Base-by-base conservation (phyloP, 371 early-diverging fungal species). In the Homolaphlyctis polyrhiza region DNA sequence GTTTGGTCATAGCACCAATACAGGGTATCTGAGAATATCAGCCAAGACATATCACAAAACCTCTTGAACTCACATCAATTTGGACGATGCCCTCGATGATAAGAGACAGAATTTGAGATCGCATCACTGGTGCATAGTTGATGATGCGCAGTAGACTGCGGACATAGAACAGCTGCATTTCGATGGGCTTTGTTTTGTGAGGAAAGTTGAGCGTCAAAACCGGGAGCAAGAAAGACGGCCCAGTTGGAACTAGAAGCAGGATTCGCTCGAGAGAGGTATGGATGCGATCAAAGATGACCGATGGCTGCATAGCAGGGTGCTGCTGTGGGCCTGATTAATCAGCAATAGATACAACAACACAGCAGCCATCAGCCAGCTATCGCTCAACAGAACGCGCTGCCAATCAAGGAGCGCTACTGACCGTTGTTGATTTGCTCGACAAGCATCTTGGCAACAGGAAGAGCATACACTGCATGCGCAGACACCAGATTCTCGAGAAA, bases 61-160 rank as follows among this genome's bases (percentile, higher is more conserved):
- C 57, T 50, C 80, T 88, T n/a, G n/a, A n/a, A n/a, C n/a, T n/a
- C n/a, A n/a, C 96, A 72, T 97, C 97, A 34, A 97, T 85, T 64
- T 92, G 89, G 29, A 95, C 81, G 52, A 91, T 81, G 28, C 89
- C 79, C 47, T 93, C 93, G 34, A 97, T 75, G 0, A 89, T 77
- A 29, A 94, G 66, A n/a, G 79, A 71, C 30, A 95, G 70, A 14
- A 95, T 71, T 51, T 90, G 87, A 48, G 83, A 76, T n/a, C 89
- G 80, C 35, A 96, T 68, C 3, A 85, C 83, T 0, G 89, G 89
- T 0, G 87, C 87, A 69, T 96, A 96, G 6, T 88, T 84, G 2
- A 87, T 60, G 1, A 92, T 75, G 23, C 79, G 69, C 43, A 96
- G 72, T n/a, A 90, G 66, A 63, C 91, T 93, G 55, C 86, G 82